These are phyloP conservation scores for Ustilago shanxiensis DNA, from an alignment of 1,284 basidiomycete genomes.

Conservation along the genomic window DNA sequence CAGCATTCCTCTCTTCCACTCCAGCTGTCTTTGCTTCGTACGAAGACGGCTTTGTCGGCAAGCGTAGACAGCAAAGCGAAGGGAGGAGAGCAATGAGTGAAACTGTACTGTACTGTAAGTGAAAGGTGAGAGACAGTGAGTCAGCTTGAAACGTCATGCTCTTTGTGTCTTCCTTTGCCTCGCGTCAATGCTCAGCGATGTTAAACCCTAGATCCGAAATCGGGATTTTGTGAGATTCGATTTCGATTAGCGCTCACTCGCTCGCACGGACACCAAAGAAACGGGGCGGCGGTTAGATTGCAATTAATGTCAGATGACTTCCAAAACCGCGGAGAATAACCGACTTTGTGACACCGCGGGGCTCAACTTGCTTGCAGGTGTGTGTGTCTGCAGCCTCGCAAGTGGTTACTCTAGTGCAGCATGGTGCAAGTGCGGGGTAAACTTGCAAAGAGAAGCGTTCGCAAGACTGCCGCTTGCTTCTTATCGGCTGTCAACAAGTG, in stretches of 20 bases:
- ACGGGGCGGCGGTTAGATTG: too few relatives aligned
- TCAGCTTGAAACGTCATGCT: slow-evolving; percentile 9
- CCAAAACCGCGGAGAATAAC: not conserved
- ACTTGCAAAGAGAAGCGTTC: not conserved
- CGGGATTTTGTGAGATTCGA: too few relatives aligned
- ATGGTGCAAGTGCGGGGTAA: not conserved
- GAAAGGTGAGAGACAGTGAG: slow-evolving; percentile 12
- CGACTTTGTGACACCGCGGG: not conserved
- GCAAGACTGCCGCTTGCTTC: not conserved
- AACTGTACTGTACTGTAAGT: too few relatives aligned
- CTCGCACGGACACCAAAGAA: too few relatives aligned
- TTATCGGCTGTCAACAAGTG: not conserved
- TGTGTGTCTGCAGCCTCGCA: too few relatives aligned
- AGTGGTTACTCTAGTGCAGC: too few relatives aligned
- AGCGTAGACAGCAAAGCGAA: not conserved
- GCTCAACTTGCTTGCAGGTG: too few relatives aligned
- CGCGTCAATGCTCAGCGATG: too few relatives aligned
- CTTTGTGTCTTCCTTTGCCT: not conserved
- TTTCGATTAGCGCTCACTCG: too few relatives aligned
- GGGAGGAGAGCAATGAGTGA: not conserved
- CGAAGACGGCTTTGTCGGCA: too few relatives aligned
- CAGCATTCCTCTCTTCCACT: too few relatives aligned
- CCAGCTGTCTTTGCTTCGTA: too few relatives aligned
- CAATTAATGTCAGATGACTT: not conserved
- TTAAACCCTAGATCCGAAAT: not conserved